phyloP scores from a whole-genome alignment of 2,329 filamentous ascomycete genomes.

The Sordariomycetes sp. region DNA sequence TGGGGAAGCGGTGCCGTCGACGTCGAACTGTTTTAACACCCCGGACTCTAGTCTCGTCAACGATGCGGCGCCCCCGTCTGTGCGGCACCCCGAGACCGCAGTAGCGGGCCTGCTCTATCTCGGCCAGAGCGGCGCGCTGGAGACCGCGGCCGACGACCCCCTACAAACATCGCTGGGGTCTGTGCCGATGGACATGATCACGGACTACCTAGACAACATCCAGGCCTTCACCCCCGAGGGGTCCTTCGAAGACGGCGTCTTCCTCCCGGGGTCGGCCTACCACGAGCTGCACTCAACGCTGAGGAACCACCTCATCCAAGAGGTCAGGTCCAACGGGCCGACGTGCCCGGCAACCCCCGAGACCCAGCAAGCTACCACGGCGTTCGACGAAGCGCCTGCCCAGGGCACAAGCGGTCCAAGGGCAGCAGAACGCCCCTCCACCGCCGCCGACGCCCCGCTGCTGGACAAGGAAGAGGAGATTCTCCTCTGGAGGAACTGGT shows the following conservation, averaged over 20 bases:
- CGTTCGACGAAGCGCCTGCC: constrained; percentile 9
- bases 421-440: background rate
- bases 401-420: constrained; percentile 3
- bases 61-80: constrained; percentile 10
- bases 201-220: background rate
- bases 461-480: constrained; percentile 16
- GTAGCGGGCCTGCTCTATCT: constrained; percentile 24
- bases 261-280: constrained; percentile 34
- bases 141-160: constrained; percentile 1
- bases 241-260: constrained; percentile 27
- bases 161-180: background rate
- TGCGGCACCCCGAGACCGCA: constrained; percentile 21
- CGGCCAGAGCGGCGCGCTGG: constrained; percentile 14
- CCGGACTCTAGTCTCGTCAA: background rate
- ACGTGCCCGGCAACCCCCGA: constrained; percentile 13
- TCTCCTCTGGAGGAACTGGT: constrained; percentile 27
- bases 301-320: constrained; percentile 32
- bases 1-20: background rate
- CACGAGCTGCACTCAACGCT: constrained; percentile 33
- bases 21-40: background rate
- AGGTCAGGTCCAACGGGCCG: constrained; percentile 26
- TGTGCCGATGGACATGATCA: background rate
- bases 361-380: background rate
- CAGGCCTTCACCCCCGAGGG: constrained; percentile 21
- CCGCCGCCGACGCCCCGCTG: background rate